phyloP scores from a whole-genome alignment of 805 yeast genomes.

The Teunomyces kruisii region DNA sequence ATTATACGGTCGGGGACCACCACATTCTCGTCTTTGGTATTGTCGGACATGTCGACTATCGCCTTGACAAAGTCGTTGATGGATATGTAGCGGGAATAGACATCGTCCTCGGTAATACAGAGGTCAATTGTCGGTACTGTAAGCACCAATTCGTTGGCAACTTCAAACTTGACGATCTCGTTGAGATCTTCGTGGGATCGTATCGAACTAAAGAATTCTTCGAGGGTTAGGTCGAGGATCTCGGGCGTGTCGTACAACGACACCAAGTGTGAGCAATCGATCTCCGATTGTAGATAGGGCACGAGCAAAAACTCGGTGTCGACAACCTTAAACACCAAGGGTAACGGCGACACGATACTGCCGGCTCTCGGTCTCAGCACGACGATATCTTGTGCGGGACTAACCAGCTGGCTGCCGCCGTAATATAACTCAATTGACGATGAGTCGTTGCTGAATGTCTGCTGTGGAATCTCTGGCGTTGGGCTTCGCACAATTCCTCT shows the following conservation, averaged over 20 bases:
- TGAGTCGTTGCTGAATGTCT: neutral
- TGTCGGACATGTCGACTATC: constrained; percentile 17
- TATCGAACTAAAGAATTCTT: constrained; percentile 24
- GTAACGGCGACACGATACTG: constrained; percentile 9
- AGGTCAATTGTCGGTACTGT: constrained; percentile 28
- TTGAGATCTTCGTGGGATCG: constrained; percentile 27
- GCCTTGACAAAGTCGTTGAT: constrained; percentile 26
- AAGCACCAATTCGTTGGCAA: constrained; percentile 27
- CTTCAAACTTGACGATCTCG: constrained; percentile 22
- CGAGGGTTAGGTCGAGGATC: constrained; percentile 18
- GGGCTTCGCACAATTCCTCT: neutral
- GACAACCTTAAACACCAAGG: constrained; percentile 22
- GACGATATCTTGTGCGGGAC: neutral
- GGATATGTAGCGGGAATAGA: constrained; percentile 22
- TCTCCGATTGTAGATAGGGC: constrained; percentile 14
- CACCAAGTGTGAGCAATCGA: constrained; percentile 20
- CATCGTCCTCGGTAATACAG: constrained; percentile 32
- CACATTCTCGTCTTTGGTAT: constrained; percentile 8
- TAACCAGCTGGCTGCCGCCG: constrained; percentile 5
- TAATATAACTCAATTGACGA: neutral
- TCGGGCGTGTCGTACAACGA: constrained; percentile 25
- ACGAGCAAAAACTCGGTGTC: constrained; percentile 28
- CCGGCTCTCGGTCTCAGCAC: neutral
- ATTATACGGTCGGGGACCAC: neutral
- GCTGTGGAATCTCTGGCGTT: neutral